Evolutionary conservation across 2,329 filamentous ascomycete genomes (phyloP), one percentile per base, ranked within the genome.

Genomic region (Botryosphaeria agaves): DNA sequence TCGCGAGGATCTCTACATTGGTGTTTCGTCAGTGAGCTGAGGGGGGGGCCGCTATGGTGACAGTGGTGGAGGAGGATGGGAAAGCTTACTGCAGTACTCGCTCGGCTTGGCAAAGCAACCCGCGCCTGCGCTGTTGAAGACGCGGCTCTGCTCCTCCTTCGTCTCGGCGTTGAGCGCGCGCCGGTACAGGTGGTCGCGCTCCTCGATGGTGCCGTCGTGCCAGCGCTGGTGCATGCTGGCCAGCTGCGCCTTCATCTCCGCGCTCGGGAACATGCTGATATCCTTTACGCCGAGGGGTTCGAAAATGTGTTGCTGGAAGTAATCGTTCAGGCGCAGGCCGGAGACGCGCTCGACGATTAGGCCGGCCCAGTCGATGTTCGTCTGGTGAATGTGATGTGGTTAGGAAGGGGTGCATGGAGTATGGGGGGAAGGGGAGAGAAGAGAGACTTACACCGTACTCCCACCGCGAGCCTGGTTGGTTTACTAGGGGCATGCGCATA

Each of bases 391-490:
- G 14, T 28, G 12, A 32, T 34, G 29, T 24, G 21, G 7, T 26
- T 8, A 14, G 5, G 12, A 9, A 14, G 18, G 4, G n/a, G 20
- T 26, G 26, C 12, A 2, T 14, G 14, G 15, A 35, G 29, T 38
- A 43, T 32, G 35, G 45, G 41, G 14, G 7, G 2, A 15, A 5
- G 24, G 7, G 4, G 14, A 29, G 5, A 19, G 21, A 26, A 32
- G 29, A 21, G 18, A 16, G 7, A 39, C 46, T 35, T 41, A 55
- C 50, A 1, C 51, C 51, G 26, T 78, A 77, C 33, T 69, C 59
- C 66, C 69, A 79, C 3, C 54, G 55, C 15, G 64, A 59, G 0
- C 73, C 73, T 0, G 75, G 74, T 38, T 79, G 70, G 38, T 73
- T 70, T 1, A 76, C 45, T 11, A 80, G 47, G 1, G 72, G 67